Evolutionary conservation across 257 asterid species (phyloP).

Genomic region (Solanum chmielewskii): DNA sequence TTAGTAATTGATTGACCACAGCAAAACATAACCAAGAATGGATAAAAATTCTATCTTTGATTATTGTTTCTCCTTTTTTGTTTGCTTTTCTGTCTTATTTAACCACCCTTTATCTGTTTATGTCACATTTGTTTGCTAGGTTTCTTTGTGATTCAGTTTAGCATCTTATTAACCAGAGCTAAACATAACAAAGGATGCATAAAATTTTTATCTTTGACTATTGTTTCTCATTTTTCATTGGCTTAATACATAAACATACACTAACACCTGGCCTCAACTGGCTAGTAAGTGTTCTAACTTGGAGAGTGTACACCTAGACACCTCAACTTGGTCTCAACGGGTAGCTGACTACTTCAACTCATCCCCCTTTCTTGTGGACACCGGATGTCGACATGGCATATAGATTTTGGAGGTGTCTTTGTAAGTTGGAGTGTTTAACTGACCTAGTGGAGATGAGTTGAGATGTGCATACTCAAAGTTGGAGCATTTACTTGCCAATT

Average conservation of each 20-base stretch:
- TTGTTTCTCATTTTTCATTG: not conserved
- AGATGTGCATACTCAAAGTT: not conserved
- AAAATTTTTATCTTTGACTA: not conserved
- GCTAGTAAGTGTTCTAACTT: not conserved
- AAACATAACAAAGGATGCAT: not conserved
- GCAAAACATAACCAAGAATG: not conserved
- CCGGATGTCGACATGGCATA: not conserved
- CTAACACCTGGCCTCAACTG: not conserved
- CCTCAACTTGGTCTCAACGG: not conserved
- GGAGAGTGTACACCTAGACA: not conserved
- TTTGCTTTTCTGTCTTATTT: not conserved
- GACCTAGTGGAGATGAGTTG: not conserved
- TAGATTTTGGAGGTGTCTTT: not conserved
- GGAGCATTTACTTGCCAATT: not conserved
- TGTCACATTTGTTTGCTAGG: not conserved
- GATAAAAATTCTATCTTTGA: not conserved
- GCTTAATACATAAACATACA: not conserved
- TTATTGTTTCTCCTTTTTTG: not conserved
- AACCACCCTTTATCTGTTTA: not conserved
- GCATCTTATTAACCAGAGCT: not conserved
- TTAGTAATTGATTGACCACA: not conserved
- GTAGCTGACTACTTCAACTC: not conserved
- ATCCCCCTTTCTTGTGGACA: not conserved
- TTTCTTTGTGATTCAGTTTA: not conserved
- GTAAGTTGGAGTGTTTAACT: not conserved